These are phyloP conservation scores for Nakaseomyces glabratus DNA, from an alignment of 1,139 yeast genomes.

Conservation along the genomic window DNA sequence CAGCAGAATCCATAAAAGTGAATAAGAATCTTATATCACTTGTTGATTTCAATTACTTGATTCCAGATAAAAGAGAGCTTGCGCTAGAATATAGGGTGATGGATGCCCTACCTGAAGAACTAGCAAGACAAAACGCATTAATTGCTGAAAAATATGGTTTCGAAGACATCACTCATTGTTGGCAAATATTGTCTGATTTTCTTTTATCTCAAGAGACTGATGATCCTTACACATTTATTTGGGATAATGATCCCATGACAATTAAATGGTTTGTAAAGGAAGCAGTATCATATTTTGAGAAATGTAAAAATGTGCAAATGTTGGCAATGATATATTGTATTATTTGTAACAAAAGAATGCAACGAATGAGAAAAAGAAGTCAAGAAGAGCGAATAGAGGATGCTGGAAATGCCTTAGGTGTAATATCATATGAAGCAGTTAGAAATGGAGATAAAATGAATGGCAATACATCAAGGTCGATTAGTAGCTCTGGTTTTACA, in stretches of 20 bases:
- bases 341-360: conserved; percentile 18
- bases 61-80: conserved; percentile 69
- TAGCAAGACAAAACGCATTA: conserved; percentile 62
- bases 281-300: conserved; percentile 58
- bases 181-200: conserved; percentile 51
- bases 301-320: conserved; percentile 69
- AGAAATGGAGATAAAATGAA: neutral
- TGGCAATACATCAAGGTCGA: conserved; percentile 8
- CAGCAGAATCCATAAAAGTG: conserved; percentile 20
- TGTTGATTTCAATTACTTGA: conserved; percentile 56
- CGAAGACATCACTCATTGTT: conserved; percentile 59
- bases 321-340: conserved; percentile 81
- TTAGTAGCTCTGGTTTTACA: conserved; percentile 9
- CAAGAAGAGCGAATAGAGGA: conserved; percentile 6
- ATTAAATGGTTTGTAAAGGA: conserved; percentile 61
- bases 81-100: conserved; percentile 68
- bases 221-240: conserved; percentile 39
- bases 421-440: conserved; percentile 2
- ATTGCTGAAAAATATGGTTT: conserved; percentile 62
- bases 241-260: conserved; percentile 84
- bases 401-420: conserved; percentile 4
- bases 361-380: conserved; percentile 1
- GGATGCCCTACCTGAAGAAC: conserved; percentile 55
- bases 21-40: conserved; percentile 50
- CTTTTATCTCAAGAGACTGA: conserved; percentile 22